phyloP scores from a whole-genome alignment of 139 green algal species.

The Micractinium sp. region DNA sequence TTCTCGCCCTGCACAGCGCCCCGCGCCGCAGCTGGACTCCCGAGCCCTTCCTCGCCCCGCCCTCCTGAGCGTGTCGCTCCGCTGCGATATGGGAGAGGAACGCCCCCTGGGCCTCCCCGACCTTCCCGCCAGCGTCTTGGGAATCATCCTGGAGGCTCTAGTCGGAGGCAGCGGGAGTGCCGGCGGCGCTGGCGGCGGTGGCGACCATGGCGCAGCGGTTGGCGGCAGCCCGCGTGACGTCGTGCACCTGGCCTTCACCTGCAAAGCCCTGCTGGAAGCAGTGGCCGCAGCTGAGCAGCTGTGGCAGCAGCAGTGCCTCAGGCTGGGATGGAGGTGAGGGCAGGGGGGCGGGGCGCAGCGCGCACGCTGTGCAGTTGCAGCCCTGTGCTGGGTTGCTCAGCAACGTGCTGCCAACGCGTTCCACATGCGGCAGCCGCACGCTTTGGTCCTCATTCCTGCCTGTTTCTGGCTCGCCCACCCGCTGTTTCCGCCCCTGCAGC shows the following conservation, averaged over 20 bases:
- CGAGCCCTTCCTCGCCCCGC: no score
- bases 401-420: neutral
- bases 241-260: slow-evolving; percentile 25
- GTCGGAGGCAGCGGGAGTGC: neutral
- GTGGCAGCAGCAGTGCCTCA: slow-evolving; percentile 5
- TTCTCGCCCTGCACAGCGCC: neutral
- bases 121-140: neutral
- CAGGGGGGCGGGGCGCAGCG: no score
- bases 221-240: neutral
- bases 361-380: neutral
- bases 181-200: neutral
- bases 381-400: no score
- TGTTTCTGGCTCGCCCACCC: neutral
- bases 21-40: neutral
- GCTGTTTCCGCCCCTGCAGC: neutral
- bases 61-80: no score
- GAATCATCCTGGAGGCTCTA: neutral
- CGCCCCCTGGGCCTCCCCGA: neutral
- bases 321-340: slow-evolving; percentile 26
- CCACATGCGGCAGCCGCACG: neutral
- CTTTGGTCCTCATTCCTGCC: neutral
- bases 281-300: slow-evolving; percentile 16
- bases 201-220: neutral
- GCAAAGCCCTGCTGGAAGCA: neutral
- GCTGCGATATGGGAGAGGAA: no score